Percentiles rank a stretch among this genome's conserved stretches.
phyloP scores from a whole-genome alignment of 805 yeast genomes.

The Sungouiozyma ichnusensis region DNA sequence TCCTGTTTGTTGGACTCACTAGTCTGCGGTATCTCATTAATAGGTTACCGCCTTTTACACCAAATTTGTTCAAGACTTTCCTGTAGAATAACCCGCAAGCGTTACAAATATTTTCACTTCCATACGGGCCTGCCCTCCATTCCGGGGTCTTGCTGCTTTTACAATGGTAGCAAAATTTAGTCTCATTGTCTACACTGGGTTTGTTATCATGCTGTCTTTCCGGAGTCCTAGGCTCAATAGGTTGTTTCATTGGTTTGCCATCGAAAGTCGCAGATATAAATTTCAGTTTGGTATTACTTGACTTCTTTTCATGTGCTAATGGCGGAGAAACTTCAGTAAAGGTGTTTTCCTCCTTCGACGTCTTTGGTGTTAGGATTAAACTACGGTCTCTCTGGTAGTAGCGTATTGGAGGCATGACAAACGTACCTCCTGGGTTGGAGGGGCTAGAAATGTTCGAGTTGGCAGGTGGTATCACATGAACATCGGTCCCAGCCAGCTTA shows the following conservation, averaged over 20 bases:
- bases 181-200: background rate
- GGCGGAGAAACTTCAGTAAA: background rate
- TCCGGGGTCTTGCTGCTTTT: conserved; percentile 55
- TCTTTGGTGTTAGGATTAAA: background rate
- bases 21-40: conserved; percentile 17
- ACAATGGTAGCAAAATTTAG: conserved; percentile 5
- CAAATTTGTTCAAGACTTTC: conserved; percentile 38
- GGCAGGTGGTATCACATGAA: background rate
- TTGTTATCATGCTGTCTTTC: background rate
- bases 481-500: background rate
- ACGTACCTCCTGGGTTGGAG: background rate
- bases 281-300: background rate
- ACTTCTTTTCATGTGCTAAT: background rate
- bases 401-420: conserved; percentile 1
- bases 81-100: conserved; percentile 82
- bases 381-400: background rate
- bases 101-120: conserved; percentile 73
- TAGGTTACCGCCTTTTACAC: conserved; percentile 16
- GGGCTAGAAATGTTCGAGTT: background rate
- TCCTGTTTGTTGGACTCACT: conserved; percentile 14
- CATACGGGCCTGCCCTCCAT: conserved; percentile 87
- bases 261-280: background rate
- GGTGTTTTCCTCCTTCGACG: conserved; percentile 1
- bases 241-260: background rate
- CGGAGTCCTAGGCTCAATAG: background rate